Percentiles rank a stretch among this genome's conserved stretches.
These are phyloP conservation scores for Lathyrus sativus DNA, from an alignment of 306 rosid species.

Conservation along the genomic window DNA sequence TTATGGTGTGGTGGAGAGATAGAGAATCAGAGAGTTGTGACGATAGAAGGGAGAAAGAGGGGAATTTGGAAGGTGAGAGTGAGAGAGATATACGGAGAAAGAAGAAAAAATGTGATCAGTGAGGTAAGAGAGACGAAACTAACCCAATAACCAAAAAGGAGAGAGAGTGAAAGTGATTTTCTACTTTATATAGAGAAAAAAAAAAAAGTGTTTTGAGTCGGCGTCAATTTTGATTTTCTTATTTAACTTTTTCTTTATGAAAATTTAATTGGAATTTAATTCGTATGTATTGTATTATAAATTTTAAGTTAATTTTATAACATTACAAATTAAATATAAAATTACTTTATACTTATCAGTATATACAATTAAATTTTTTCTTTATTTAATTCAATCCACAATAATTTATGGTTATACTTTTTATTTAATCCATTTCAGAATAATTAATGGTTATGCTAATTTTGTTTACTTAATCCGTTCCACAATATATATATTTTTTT, in stretches of 20 bases:
- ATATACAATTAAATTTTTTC: no score
- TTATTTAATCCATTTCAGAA: no score
- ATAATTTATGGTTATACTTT: no score
- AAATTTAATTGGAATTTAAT: no score
- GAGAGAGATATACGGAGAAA: not conserved
- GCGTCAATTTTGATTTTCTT: not conserved
- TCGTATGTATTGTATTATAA: no score
- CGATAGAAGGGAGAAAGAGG: not conserved
- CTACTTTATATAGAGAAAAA: slow-evolving; percentile 46
- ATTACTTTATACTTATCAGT: no score
- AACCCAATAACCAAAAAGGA: not conserved
- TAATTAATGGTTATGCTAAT: no score
- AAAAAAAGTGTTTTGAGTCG: slow-evolving; percentile 49
- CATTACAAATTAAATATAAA: no score
- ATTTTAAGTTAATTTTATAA: no score
- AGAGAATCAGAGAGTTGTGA: not conserved
- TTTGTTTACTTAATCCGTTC: no score
- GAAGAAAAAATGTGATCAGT: slow-evolving; percentile 14
- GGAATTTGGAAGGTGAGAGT: slow-evolving; percentile 14
- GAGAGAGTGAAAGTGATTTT: slow-evolving; percentile 24
- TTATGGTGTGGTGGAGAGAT: not conserved
- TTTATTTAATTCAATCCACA: no score
- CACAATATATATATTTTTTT: no score
- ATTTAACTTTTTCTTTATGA: not conserved
- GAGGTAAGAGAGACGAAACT: slow-evolving; percentile 28